Base-by-base conservation (phyloP, 768 basidiomycete species). In the Tulasnella sp. region DNA sequence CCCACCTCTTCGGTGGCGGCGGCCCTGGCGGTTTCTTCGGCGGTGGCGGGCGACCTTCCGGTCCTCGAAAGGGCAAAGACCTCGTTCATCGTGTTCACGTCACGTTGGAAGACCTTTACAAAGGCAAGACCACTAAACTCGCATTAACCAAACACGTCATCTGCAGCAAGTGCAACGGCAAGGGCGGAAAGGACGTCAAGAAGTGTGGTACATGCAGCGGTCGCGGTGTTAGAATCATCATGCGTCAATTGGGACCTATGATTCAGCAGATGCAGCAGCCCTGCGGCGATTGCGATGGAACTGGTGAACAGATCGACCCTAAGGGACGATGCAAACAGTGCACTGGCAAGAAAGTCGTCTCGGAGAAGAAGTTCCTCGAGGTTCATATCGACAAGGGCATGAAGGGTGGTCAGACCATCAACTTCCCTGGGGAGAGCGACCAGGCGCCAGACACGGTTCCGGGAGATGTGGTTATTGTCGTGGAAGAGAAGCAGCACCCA, bases 231-330 rank as follows among this genome's bases (percentile, higher is more conserved):
- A 92, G 89, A 79, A 81, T 98, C 78, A 93, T 90, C 67, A 83
- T 98, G 74, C 91, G 97, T 74, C 97, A 98, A 80, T 92, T 99
- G 88, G 97, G 97, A 34, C 97, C 97, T 5, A 99, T 99, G 97
- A 93, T 99, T 77, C 97, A 99, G 81, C 96, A 99, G 82, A 92
- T 98, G 76, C 97, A 98, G 80, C 92, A 94, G 69, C 85, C 88
- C 62, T 99, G 97, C 83, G 88, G 90, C 79, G 97, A 98, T 17
- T 99, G 97, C 80, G 86, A 84, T 67, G 97, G 93, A 17, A 86
- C 88, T n/a, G 97, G 97, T 76, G 96, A 99, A 81, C 84, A 95
- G 77, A 97, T 99, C 84, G 95, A 94, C 80, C 78, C 82, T 72
- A 98, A 95, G 80, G 94, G 98, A 83, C 86, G 90, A 73, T 99